These are phyloP conservation scores for Pseudocohnilembus persalinus DNA, from an alignment of 169 alveolate species.

Conservation along the genomic window DNA sequence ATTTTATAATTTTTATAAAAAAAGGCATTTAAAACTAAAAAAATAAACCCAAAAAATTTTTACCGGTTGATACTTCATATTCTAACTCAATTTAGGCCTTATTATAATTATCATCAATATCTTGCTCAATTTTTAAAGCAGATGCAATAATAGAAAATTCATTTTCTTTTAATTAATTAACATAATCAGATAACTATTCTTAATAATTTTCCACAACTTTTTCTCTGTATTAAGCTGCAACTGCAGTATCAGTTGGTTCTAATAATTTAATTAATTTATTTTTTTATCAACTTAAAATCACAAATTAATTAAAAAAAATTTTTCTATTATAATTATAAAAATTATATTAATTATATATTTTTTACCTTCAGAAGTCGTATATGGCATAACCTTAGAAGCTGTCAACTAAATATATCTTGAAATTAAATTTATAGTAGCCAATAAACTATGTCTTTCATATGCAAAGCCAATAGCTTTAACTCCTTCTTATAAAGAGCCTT, in stretches of 20 bases:
- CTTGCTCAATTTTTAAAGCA: too few relatives aligned
- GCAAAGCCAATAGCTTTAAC: conserved; percentile 4
- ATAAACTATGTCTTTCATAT: not conserved
- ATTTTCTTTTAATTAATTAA: too few relatives aligned
- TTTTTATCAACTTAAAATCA: not conserved
- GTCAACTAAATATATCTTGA: not conserved
- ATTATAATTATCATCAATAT: too few relatives aligned
- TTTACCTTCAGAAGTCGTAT: not conserved
- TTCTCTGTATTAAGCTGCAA: not conserved
- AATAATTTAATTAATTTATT: not conserved
- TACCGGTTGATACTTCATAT: too few relatives aligned
- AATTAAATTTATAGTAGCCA: not conserved
- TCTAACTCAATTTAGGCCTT: too few relatives aligned
- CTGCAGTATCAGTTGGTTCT: not conserved
- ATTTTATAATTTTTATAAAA: too few relatives aligned
- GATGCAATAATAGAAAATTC: too few relatives aligned
- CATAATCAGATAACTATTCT: too few relatives aligned
- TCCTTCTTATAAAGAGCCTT: not conserved
- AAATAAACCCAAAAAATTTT: too few relatives aligned
- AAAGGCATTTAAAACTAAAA: too few relatives aligned
- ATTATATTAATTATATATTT: not conserved
- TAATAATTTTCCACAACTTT: too few relatives aligned
- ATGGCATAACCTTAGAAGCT: not conserved
- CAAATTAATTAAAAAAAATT: not conserved
- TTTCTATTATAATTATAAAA: not conserved